These are phyloP conservation scores for Phanerochaete sordida DNA, from an alignment of 768 basidiomycete species.

Conservation along the genomic window DNA sequence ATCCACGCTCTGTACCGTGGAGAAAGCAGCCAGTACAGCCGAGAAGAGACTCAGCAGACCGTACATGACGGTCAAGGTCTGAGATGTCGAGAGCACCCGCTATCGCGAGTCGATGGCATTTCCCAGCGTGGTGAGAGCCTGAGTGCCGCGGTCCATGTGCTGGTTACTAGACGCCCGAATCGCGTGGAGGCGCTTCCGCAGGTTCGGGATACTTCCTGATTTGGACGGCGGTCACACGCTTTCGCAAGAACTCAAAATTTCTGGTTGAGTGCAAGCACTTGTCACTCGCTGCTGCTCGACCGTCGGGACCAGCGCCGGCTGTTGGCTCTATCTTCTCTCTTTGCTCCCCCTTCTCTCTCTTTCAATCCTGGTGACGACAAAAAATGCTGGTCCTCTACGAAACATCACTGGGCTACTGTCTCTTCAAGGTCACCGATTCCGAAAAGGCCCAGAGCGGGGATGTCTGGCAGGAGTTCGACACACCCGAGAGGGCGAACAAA, in stretches of 20 bases:
- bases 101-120: neutral
- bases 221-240: neutral
- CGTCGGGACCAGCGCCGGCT: neutral
- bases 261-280: neutral
- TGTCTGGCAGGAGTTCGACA: constrained; percentile 90
- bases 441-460: constrained; percentile 85
- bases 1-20: neutral
- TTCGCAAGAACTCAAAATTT: constrained; percentile 13
- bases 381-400: constrained; percentile 95
- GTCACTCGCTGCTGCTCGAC: neutral
- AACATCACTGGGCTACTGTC: constrained; percentile 93
- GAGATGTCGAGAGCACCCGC: neutral
- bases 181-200: neutral
- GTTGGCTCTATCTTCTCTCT: neutral
- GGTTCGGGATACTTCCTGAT: constrained; percentile 1
- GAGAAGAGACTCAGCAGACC: neutral
- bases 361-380: constrained; percentile 2
- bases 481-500: constrained; percentile 87
- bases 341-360: neutral
- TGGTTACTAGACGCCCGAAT: neutral
- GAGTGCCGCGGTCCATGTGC: neutral
- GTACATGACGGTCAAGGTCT: neutral
- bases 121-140: neutral
- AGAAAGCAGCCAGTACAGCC: neutral
- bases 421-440: constrained; percentile 92